phyloP scores from a whole-genome alignment of 2,329 filamentous ascomycete genomes.

The Cyphellophora europaea region DNA sequence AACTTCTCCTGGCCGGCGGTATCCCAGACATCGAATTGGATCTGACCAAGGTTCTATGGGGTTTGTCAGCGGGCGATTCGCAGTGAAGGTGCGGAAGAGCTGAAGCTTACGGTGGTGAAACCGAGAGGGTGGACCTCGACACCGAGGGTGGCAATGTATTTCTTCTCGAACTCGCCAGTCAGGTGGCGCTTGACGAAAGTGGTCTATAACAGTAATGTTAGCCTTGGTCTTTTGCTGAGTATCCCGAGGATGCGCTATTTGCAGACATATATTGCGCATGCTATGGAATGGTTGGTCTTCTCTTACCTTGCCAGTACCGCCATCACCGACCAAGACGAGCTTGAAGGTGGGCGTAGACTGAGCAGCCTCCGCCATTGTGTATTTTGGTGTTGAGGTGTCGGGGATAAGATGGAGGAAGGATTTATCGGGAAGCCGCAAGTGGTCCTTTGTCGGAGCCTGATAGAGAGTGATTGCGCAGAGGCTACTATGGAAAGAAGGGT shows the following conservation, averaged over 20 bases:
- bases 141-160: slow-evolving; percentile 99
- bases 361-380: slow-evolving; percentile 52
- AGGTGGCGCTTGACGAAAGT: slow-evolving; percentile 99
- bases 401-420: slow-evolving; percentile 16
- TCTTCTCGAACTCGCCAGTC: slow-evolving; percentile 99
- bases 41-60: slow-evolving; percentile 74
- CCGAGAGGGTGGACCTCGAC: slow-evolving; percentile 98
- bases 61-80: slow-evolving; percentile 21
- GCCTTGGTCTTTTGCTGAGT: background rate
- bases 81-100: slow-evolving; percentile 10
- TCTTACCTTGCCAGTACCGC: slow-evolving; percentile 96
- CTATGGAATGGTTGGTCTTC: too few relatives aligned
- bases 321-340: slow-evolving; percentile 98
- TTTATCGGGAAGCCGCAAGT: slow-evolving; percentile 26
- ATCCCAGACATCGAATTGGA: slow-evolving; percentile 99
- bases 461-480: too few relatives aligned
- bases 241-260: too few relatives aligned
- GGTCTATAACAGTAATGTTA: slow-evolving; percentile 52
- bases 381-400: slow-evolving; percentile 15
- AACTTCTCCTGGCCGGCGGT: slow-evolving; percentile 99
- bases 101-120: slow-evolving; percentile 85
- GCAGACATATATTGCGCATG: too few relatives aligned
- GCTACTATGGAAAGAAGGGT: too few relatives aligned
- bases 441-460: too few relatives aligned
- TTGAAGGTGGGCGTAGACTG: slow-evolving; percentile 76